These are phyloP conservation scores for Arthrobotrys pseudoclavata DNA, from an alignment of 2,329 filamentous ascomycete genomes.

Conservation along the genomic window DNA sequence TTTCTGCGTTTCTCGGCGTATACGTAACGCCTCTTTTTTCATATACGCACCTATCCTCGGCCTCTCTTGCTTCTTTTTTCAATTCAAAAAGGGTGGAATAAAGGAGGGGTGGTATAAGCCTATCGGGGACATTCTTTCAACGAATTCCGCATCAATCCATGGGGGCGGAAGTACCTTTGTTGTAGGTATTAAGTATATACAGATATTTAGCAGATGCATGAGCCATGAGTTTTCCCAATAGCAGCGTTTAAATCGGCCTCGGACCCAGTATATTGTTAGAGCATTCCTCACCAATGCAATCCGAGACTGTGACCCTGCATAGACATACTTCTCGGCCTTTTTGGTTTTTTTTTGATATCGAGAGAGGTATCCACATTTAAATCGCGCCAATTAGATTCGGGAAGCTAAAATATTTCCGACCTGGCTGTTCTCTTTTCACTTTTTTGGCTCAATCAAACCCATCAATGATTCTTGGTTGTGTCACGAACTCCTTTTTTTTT, in stretches of 20 bases:
- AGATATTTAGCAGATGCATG: neutral
- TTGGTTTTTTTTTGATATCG: neutral
- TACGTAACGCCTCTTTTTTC: slow-evolving; percentile 4
- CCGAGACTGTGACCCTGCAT: neutral
- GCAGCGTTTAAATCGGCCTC: slow-evolving; percentile 1
- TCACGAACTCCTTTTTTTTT: slow-evolving; percentile 2
- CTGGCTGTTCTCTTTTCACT: neutral
- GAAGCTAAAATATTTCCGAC: neutral
- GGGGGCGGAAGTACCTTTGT: neutral
- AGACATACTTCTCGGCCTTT: neutral
- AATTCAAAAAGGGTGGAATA: neutral
- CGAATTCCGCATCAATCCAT: neutral
- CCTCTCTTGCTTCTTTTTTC: slow-evolving; percentile 23
- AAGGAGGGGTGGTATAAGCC: neutral
- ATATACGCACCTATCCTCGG: slow-evolving; percentile 41
- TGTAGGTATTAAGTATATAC: neutral
- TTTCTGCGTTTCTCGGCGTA: neutral
- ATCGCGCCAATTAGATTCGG: slow-evolving; percentile 13
- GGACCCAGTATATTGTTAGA: slow-evolving; percentile 2
- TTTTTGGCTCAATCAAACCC: neutral
- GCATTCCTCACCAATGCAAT: slow-evolving; percentile 22
- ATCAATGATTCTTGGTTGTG: neutral
- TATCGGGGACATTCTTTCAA: slow-evolving; percentile 17
- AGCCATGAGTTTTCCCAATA: neutral
- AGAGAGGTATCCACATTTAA: slow-evolving; percentile 13